Evolutionary conservation across 2,329 filamentous ascomycete genomes (phyloP).

Genomic region (Parafenestella ontariensis): DNA sequence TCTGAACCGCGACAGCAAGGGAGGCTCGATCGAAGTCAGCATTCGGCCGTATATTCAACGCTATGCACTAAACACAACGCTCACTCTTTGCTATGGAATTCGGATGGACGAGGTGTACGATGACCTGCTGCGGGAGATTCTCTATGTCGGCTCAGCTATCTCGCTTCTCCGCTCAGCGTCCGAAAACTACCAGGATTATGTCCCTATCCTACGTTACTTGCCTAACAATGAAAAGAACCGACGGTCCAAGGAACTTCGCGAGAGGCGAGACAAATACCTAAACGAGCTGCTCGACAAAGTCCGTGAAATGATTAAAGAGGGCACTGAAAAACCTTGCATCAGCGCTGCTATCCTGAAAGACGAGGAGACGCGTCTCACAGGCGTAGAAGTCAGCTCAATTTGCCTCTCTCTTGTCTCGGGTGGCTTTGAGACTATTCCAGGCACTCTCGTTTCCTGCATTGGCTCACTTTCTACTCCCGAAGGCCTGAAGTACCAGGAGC

Average conservation of each 20-base stretch:
- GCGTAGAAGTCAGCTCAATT: conserved; percentile 62
- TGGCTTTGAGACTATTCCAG: conserved; percentile 63
- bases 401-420: conserved; percentile 62
- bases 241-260: conserved; percentile 56
- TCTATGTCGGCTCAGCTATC: conserved; percentile 61
- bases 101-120: conserved; percentile 63
- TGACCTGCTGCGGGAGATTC: conserved; percentile 59
- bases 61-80: conserved; percentile 62
- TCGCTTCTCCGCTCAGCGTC: conserved; percentile 58
- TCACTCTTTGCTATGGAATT: conserved; percentile 63
- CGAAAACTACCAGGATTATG: conserved; percentile 63
- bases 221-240: conserved; percentile 61
- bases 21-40: conserved; percentile 53
- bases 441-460: conserved; percentile 60
- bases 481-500: conserved; percentile 61
- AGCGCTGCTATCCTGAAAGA: conserved; percentile 63
- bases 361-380: conserved; percentile 60
- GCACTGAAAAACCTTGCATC: conserved; percentile 63
- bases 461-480: conserved; percentile 58
- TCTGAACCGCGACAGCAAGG: conserved; percentile 53
- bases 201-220: conserved; percentile 58
- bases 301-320: conserved; percentile 58
- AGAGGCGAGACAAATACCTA: conserved; percentile 59
- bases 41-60: conserved; percentile 61
- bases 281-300: conserved; percentile 60